phyloP scores from a whole-genome alignment of 2,329 filamentous ascomycete species.

The Hypomyces perniciosus region DNA sequence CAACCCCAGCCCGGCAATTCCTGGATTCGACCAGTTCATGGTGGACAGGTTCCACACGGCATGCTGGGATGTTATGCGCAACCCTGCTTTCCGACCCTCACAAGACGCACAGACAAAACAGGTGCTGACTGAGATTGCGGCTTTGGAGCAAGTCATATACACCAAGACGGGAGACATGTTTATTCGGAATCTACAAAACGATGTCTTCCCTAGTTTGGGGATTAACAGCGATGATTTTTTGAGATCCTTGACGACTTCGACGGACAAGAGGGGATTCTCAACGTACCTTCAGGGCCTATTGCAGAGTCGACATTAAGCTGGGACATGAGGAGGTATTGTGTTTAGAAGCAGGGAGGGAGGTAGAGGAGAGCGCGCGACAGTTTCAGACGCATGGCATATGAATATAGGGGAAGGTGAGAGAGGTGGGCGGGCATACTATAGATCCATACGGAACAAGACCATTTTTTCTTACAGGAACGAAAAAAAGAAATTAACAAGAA shows the following conservation, averaged over 20 bases:
- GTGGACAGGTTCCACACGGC: constrained; percentile 82
- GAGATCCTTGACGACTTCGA: constrained; percentile 50
- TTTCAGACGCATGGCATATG: neutral
- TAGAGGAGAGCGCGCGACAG: too few species aligned
- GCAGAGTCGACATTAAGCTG: constrained; percentile 36
- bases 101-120: constrained; percentile 81
- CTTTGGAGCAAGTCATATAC: constrained; percentile 83
- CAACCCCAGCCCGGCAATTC: constrained; percentile 55
- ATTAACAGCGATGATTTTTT: constrained; percentile 57
- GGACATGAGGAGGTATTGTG: neutral
- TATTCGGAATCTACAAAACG: constrained; percentile 58
- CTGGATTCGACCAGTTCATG: constrained; percentile 88
- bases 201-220: constrained; percentile 60
- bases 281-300: constrained; percentile 57
- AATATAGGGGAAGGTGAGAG: neutral
- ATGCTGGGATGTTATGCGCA: constrained; percentile 81
- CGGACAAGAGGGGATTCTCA: constrained; percentile 56
- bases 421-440: neutral
- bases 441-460: neutral
- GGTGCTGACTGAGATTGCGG: constrained; percentile 81
- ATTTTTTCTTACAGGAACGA: neutral
- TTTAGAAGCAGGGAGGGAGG: neutral
- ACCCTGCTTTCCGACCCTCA: constrained; percentile 71
- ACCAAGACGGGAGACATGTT: constrained; percentile 82
- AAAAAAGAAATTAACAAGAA: too few species aligned